These are phyloP conservation scores for Spencermartinsiella europaea DNA, from an alignment of 805 yeast genomes.

Conservation along the genomic window DNA sequence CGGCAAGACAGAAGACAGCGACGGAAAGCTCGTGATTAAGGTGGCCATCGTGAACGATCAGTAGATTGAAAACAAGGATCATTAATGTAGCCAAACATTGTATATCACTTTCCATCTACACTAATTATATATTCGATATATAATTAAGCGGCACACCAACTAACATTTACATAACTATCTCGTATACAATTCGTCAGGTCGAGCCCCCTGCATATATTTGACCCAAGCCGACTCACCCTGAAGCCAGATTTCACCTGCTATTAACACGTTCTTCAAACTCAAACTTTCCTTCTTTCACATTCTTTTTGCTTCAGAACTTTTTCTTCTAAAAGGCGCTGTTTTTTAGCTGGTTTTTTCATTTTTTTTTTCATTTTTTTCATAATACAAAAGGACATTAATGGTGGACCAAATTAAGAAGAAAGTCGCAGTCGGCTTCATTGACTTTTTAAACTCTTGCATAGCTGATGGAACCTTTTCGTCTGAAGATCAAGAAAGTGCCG, in stretches of 20 bases:
- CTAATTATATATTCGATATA: background rate
- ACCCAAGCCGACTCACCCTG: too few relatives aligned
- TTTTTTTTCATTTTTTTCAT: too few relatives aligned
- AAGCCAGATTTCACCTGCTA: too few relatives aligned
- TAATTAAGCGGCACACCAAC: background rate
- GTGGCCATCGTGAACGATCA: conserved; percentile 18
- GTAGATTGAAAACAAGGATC: background rate
- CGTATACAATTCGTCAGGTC: too few relatives aligned
- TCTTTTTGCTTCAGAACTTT: background rate
- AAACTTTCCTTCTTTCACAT: background rate
- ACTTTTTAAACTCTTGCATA: conserved; percentile 59
- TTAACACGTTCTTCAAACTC: too few relatives aligned
- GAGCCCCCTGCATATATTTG: too few relatives aligned
- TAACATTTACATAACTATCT: too few relatives aligned
- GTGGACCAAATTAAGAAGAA: conserved; percentile 21
- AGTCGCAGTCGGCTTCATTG: conserved; percentile 64
- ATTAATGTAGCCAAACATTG: background rate
- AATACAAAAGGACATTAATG: too few relatives aligned
- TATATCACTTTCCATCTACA: background rate
- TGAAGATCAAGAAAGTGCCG: conserved; percentile 83
- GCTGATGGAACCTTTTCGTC: conserved; percentile 59
- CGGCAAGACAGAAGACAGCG: conserved; percentile 25
- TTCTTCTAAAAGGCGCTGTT: too few relatives aligned
- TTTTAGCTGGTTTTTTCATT: too few relatives aligned
- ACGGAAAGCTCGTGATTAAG: conserved; percentile 31